A percentile compares a stretch with the other conserved stretches of the same genome.
phyloP scores from a whole-genome alignment of 306 rosid genomes.

The cucumber (Cucumis sativus) region DNA sequence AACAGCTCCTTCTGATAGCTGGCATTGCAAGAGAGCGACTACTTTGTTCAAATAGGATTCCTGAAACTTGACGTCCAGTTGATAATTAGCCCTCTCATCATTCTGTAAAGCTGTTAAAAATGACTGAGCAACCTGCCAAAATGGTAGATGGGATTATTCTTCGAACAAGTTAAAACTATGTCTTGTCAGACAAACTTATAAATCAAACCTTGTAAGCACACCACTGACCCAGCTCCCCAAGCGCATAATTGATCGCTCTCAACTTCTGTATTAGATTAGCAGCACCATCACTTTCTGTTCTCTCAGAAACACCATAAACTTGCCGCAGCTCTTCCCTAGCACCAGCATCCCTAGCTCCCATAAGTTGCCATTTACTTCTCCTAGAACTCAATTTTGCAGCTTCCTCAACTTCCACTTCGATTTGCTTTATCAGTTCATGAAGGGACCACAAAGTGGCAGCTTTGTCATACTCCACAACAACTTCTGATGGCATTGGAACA shows the following conservation, averaged over 20 bases:
- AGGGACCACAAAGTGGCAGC: conserved; percentile 87
- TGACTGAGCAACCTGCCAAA: conserved; percentile 76
- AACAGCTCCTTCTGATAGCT: conserved; percentile 86
- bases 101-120: conserved; percentile 93
- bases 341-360: conserved; percentile 99
- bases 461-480: conserved; percentile 88
- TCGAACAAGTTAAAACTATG: neutral
- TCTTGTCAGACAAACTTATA: neutral
- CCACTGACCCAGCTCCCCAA: conserved; percentile 97
- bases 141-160: conserved; percentile 5
- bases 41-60: conserved; percentile 72
- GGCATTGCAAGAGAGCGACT: conserved; percentile 77
- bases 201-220: conserved; percentile 73
- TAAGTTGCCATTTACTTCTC: conserved; percentile 98
- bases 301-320: conserved; percentile 97
- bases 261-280: conserved; percentile 87
- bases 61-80: conserved; percentile 97
- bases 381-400: conserved; percentile 92
- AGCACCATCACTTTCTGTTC: conserved; percentile 98
- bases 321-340: conserved; percentile 92
- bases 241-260: conserved; percentile 98
- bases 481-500: conserved; percentile 94
- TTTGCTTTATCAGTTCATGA: conserved; percentile 89
- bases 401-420: conserved; percentile 94
- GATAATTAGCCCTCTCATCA: conserved; percentile 97